Conservation (phyloP, 2,329 filamentous ascomycete genomes). For the Venturia nashicola region DNA sequence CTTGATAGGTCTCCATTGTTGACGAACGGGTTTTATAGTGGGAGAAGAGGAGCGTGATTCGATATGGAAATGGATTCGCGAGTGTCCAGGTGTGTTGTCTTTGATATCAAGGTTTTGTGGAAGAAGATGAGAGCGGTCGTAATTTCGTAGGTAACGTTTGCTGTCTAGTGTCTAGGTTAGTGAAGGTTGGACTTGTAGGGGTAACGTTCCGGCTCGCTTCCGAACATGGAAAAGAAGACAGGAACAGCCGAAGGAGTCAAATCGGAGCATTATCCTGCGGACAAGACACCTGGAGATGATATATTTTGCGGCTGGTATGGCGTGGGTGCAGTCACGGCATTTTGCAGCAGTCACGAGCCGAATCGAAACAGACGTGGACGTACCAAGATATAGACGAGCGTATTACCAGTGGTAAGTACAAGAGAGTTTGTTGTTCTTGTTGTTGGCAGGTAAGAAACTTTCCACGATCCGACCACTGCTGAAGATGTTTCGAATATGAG, state of each 20-base stretch:
- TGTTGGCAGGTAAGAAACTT: background rate
- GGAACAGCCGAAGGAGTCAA: background rate
- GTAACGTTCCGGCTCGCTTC: background rate
- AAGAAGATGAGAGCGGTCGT: background rate
- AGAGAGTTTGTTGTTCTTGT: background rate
- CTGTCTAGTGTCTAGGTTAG: background rate
- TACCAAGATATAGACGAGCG: background rate
- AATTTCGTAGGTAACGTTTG: background rate
- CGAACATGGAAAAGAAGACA: background rate
- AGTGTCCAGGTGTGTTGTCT: background rate
- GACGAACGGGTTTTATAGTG: background rate
- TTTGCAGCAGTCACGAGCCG: background rate
- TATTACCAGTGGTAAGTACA: background rate
- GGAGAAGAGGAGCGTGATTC: background rate
- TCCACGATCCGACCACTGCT: background rate
- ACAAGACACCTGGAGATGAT: background rate
- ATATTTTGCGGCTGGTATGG: background rate
- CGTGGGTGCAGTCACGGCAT: background rate
- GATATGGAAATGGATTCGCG: background rate
- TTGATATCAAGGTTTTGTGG: background rate
- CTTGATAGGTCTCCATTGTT: constrained; percentile 89
- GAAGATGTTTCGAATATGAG: background rate
- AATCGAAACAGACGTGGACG: background rate
- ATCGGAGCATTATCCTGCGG: background rate
- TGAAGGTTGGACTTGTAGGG: background rate